These are phyloP conservation scores for Gaeumannomyces tritici DNA, from an alignment of 2,329 filamentous ascomycete species.

Conservation along the genomic window DNA sequence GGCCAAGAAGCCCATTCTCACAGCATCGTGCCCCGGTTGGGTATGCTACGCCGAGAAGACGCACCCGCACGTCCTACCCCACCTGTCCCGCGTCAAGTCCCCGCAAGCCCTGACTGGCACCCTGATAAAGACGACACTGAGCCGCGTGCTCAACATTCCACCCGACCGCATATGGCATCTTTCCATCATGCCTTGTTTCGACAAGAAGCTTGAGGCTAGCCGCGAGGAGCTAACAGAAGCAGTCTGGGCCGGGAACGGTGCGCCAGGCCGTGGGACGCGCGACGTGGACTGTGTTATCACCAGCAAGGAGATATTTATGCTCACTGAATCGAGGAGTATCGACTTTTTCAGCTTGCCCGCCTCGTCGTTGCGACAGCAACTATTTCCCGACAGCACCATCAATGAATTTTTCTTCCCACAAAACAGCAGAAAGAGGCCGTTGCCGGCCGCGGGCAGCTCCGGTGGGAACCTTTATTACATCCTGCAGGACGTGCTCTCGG, in stretches of 20 bases:
- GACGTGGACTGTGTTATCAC: constrained; percentile 99
- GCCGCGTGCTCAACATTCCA: constrained; percentile 58
- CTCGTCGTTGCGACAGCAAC: constrained; percentile 34
- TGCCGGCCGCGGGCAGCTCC: constrained; percentile 61
- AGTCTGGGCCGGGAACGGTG: constrained; percentile 52
- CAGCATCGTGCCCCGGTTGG: constrained; percentile 92
- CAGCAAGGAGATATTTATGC: constrained; percentile 83
- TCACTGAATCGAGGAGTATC: constrained; percentile 71
- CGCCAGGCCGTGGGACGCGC: constrained; percentile 49
- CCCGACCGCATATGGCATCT: constrained; percentile 87
- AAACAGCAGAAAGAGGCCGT: constrained; percentile 30
- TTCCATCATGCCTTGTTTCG: constrained; percentile 96
- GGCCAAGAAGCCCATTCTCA: constrained; percentile 49
- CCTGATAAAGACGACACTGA: constrained; percentile 77
- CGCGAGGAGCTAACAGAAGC: constrained; percentile 81
- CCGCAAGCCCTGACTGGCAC: constrained; percentile 89
- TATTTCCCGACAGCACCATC: constrained; percentile 66
- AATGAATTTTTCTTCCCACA: constrained; percentile 65
- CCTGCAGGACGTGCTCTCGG: constrained; percentile 62
- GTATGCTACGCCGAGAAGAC: constrained; percentile 99
- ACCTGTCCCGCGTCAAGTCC: constrained; percentile 85
- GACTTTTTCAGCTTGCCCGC: constrained; percentile 64
- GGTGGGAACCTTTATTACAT: constrained; percentile 86
- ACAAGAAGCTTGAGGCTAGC: constrained; percentile 96
- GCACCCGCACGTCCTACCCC: constrained; percentile 83